phyloP scores from a whole-genome alignment of 768 basidiomycete species.

The Trametes sanguinea region DNA sequence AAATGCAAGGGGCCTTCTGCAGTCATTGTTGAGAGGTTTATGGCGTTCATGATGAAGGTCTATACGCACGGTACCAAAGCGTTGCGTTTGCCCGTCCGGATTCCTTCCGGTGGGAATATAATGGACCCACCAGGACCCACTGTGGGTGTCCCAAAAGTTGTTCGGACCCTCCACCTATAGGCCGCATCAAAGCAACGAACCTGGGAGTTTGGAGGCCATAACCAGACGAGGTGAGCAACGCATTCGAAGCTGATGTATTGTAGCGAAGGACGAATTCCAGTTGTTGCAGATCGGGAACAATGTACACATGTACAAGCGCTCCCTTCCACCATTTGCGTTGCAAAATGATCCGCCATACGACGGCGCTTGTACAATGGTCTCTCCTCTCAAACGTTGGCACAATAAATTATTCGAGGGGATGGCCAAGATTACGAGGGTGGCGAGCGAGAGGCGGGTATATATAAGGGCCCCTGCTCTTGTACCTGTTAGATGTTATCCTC shows the following conservation, averaged over 20 bases:
- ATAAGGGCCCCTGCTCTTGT: slow-evolving; percentile 11
- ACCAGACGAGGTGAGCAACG: too few species aligned
- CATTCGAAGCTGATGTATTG: too few species aligned
- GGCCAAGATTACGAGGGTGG: slow-evolving; percentile 4
- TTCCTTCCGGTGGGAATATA: not conserved
- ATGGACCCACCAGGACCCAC: slow-evolving; percentile 37
- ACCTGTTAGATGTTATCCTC: slow-evolving; percentile 6
- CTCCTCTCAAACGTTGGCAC: not conserved
- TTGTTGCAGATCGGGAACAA: slow-evolving; percentile 2
- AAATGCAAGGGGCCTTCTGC: too few species aligned
- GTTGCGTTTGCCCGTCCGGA: too few species aligned
- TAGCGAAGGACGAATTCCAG: not conserved
- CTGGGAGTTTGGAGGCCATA: too few species aligned
- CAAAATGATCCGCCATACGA: slow-evolving; percentile 9
- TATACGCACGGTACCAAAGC: too few species aligned
- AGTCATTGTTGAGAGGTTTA: too few species aligned
- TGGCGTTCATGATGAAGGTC: too few species aligned
- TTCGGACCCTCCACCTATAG: too few species aligned
- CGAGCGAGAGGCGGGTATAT: slow-evolving; percentile 13
- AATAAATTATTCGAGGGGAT: slow-evolving; percentile 14
- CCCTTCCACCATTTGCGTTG: not conserved
- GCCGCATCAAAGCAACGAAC: too few species aligned
- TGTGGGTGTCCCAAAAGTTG: too few species aligned
- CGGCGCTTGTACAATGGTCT: slow-evolving; percentile 7
- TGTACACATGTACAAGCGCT: not conserved